Evolutionary conservation across 2,329 filamentous ascomycete species (phyloP), one percentile per base, ranked within the genome.

Genomic region (Alternaria atra): DNA sequence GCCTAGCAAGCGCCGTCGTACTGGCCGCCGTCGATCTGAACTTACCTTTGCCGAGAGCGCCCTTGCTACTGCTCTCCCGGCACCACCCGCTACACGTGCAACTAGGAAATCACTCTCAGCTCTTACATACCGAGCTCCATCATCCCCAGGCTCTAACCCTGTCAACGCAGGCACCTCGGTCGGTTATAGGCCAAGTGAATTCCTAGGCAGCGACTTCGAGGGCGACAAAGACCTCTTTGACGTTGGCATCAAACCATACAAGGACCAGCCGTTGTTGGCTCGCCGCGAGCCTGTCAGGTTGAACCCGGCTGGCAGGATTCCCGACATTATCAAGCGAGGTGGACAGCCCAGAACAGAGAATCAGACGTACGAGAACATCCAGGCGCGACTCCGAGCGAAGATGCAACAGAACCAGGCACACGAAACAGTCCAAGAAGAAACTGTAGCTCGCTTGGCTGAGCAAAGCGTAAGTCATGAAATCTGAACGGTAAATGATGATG

Each of bases 221-320:
- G 42, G 9, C 10, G 46, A 37, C 3, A 4, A 10, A 5, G 32
- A 12, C 32, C 46, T 50, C 46, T 50, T 35, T 3, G 20, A 50
- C 1, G 20, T 10, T 27, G 46, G 30, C 13, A 50, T 50, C 46
- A 23, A 10, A 37, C 32, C 46, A 7, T 70, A 67, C 54, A 25
- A 25, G 39, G 32, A 59, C 2, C 57, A 68, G 44, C 70, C 66
- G 25, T 35, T 71, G 20, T 58, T 73, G 2, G 37, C 48, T 27
- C 62, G 68, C 13, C 44, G 47, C 3, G 27, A 60, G 27, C 60
- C 66, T 8, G 47, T 66, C 32, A 17, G 63, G 30, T 55, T 34
- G 4, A 63, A 62, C 42, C 61, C 63, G 9, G 47, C 48, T 15
- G 61, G 59, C 7, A 27, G 30, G 9, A 64, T 71, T 9, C 63